Percentiles rank a stretch among this genome's conserved stretches.
phyloP scores from a whole-genome alignment of 2,329 filamentous ascomycete species.

The Diaporthe longicolla region DNA sequence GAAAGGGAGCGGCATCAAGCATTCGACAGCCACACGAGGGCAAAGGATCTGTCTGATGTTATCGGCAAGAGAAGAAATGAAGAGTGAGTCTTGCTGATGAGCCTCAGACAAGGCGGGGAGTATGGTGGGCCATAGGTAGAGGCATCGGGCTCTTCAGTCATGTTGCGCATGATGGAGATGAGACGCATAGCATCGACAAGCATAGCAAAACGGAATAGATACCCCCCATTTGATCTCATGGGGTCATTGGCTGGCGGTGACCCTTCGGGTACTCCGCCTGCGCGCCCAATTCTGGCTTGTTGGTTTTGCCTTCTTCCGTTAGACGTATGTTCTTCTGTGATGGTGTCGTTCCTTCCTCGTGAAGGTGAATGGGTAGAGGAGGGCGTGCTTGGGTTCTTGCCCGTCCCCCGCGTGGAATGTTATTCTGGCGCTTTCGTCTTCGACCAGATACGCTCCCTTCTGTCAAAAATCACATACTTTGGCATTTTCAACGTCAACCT shows the following conservation, averaged over 20 bases:
- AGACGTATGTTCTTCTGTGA: neutral
- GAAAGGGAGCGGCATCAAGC: neutral
- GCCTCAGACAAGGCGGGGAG: neutral
- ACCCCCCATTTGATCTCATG: conserved; percentile 24
- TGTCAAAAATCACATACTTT: neutral
- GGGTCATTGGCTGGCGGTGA: conserved; percentile 6
- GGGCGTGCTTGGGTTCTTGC: no score
- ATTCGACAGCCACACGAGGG: neutral
- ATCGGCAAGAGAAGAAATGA: neutral
- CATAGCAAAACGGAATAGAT: conserved; percentile 35
- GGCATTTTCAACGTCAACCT: neutral
- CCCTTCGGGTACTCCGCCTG: neutral
- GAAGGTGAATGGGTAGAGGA: no score
- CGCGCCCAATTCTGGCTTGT: neutral
- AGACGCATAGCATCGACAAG: conserved; percentile 25
- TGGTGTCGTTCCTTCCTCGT: neutral
- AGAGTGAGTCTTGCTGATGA: neutral
- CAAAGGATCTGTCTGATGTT: neutral
- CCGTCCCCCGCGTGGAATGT: no score
- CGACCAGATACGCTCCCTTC: neutral
- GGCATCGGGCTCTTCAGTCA: neutral
- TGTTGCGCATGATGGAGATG: neutral
- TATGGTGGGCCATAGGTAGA: neutral
- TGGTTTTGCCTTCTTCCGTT: neutral
- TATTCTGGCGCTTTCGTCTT: neutral